phyloP scores from a whole-genome alignment of 257 asterid genomes.

The Leptodermis oblonga region DNA sequence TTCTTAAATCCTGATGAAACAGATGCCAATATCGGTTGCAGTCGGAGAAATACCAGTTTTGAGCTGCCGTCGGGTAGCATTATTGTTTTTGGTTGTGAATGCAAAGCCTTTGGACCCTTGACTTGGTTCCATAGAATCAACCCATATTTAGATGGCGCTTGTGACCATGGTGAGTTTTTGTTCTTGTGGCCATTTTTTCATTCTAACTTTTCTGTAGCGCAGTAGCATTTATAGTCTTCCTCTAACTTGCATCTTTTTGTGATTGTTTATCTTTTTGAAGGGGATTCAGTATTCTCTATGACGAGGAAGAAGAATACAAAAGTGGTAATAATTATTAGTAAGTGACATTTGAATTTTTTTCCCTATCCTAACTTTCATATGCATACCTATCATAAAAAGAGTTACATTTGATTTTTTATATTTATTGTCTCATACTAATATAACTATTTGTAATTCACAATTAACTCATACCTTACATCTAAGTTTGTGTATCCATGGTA shows the following conservation, averaged over 20 bases:
- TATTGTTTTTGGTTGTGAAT: neutral
- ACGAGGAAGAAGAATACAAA: neutral
- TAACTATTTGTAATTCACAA: no score
- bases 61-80: neutral
- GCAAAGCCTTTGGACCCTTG: neutral
- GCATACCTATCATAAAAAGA: no score
- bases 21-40: neutral
- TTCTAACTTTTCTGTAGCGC: no score
- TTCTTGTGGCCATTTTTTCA: neutral
- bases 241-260: neutral
- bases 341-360: neutral
- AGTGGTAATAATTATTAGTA: conserved; percentile 3
- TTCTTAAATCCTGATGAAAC: neutral
- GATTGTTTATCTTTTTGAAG: neutral
- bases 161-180: neutral
- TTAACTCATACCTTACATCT: neutral
- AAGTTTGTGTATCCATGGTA: neutral
- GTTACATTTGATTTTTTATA: neutral
- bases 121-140: conserved; percentile 4
- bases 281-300: neutral
- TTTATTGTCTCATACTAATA: neutral
- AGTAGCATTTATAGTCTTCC: no score
- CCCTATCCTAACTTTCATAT: neutral
- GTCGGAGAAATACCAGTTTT: neutral
- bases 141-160: neutral